A percentile compares a stretch with the other conserved stretches of the same genome.
Evolutionary conservation across 495 filamentous ascomycete genomes (phyloP).

Genomic region (Diplogelasinospora grovesii): DNA sequence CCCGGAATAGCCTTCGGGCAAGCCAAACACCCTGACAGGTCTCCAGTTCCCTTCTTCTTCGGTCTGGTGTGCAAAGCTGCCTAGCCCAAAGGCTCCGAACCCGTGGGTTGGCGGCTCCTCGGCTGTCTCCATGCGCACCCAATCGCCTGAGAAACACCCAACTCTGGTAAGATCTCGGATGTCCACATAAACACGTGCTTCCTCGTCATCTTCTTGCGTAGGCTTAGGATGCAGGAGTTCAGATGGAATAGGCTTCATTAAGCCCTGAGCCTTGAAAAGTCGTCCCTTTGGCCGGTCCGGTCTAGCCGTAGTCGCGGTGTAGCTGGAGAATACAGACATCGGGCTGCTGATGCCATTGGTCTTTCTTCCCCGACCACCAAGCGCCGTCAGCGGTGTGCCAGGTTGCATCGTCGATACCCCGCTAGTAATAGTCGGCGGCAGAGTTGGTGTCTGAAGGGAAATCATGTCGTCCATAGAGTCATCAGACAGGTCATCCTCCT

Average conservation of each 20-base stretch:
- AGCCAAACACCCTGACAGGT: conserved; percentile 76
- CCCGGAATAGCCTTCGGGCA: conserved; percentile 67
- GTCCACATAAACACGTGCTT: conserved; percentile 83
- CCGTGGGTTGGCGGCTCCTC: conserved; percentile 57
- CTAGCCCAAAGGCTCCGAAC: conserved; percentile 49
- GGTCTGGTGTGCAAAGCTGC: conserved; percentile 43
- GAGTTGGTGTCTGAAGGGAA: conserved; percentile 68
- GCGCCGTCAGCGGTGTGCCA: conserved; percentile 64
- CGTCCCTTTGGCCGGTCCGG: conserved; percentile 52
- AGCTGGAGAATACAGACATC: conserved; percentile 77
- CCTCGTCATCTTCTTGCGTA: conserved; percentile 67
- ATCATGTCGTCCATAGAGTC: conserved; percentile 78
- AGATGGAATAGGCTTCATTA: conserved; percentile 64
- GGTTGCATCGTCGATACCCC: conserved; percentile 64
- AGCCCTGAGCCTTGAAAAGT: conserved; percentile 70
- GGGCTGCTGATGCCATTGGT: conserved; percentile 66
- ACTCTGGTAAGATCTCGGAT: conserved; percentile 76
- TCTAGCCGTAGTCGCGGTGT: conserved; percentile 70
- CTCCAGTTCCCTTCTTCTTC: conserved; percentile 52
- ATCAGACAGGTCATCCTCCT: conserved; percentile 56
- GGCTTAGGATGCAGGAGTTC: conserved; percentile 82
- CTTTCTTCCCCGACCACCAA: conserved; percentile 49
- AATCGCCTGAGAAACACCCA: conserved; percentile 94
- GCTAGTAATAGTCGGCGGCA: conserved; percentile 59
- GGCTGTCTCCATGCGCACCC: conserved; percentile 78